Base-by-base conservation (phyloP, 2,329 filamentous ascomycete species). In the Colletotrichum orchidophilum region DNA sequence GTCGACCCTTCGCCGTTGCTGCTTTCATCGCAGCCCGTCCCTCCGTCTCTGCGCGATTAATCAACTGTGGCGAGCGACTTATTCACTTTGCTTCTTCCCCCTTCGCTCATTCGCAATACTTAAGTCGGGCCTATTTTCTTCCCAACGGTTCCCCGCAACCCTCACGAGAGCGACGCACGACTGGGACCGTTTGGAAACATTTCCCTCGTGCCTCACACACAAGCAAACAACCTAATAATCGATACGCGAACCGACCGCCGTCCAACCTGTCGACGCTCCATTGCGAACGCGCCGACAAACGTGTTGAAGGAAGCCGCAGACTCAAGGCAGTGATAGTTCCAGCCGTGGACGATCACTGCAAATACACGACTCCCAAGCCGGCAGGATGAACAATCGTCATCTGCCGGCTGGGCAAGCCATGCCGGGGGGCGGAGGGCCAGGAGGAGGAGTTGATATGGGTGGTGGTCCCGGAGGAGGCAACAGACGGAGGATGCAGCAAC, bases 351-450 rank as follows among this genome's bases (percentile, higher is more conserved):
- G 58, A 70, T 73, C 73, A 74, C 73, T 74, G 71, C 73, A 73
- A 62, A 62, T 35, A 70, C 71, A 73, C 73, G 71, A 78, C 76
- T 81, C 88, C 88, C 87, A 89, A 84, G 88, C 88, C 90, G 90
- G 89, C 89, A 93, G 88, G 91, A 94, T 94, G 92, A 92, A 91
- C 85, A 86, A 86, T 83, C 88, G 86, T 88, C 90, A 92, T 92
- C 90, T 92, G 90, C 90, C 91, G 90, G 90, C 90, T 89, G 92
- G 92, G 87, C 90, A 91, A 83, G 86, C 86, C 81, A 87, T 89
- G 84, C 86, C 84, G 78, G 84, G 83, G 79, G 81, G 79, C 63
- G 77, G 77, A 75, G 76, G 73, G 64, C 71, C 59, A 49, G 74
- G 71, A 63, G 69, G 70, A 39, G 76, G 75, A 63, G 77, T 73